Percentiles rank a stretch among this genome's conserved stretches.
phyloP scores from a whole-genome alignment of 768 basidiomycete genomes.

The Paxillus involutus region DNA sequence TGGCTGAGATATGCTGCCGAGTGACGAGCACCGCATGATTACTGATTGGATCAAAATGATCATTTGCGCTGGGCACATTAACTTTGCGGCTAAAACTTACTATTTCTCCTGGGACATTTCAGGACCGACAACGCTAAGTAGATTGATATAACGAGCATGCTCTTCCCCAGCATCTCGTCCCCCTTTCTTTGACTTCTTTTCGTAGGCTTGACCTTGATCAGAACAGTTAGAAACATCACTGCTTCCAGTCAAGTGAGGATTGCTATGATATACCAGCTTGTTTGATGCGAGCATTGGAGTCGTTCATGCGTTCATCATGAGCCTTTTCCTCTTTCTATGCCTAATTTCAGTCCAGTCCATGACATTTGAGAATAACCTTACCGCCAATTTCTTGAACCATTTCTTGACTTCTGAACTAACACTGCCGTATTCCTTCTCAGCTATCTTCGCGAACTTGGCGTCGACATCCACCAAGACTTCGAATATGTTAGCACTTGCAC shows the following conservation, averaged over 20 bases:
- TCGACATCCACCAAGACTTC: constrained; percentile 72
- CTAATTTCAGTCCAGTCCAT: background rate
- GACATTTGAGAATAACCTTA: constrained; percentile 34
- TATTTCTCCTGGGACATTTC: constrained; percentile 82
- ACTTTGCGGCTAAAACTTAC: constrained; percentile 40
- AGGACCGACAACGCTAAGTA: constrained; percentile 69
- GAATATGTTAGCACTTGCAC: constrained; percentile 61
- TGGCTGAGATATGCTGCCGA: constrained; percentile 57
- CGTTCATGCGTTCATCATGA: constrained; percentile 70
- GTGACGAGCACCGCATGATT: constrained; percentile 66
- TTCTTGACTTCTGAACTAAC: constrained; percentile 73
- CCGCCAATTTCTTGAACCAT: constrained; percentile 84
- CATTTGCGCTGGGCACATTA: background rate
- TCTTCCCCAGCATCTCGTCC: constrained; percentile 67
- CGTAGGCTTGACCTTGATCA: constrained; percentile 60
- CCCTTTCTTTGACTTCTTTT: constrained; percentile 80
- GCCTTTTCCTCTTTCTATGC: constrained; percentile 75
- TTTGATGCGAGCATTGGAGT: constrained; percentile 71
- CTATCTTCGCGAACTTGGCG: constrained; percentile 69
- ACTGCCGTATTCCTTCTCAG: constrained; percentile 68
- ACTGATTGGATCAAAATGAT: constrained; percentile 34
- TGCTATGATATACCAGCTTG: constrained; percentile 54
- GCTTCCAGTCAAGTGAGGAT: background rate
- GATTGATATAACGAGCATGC: constrained; percentile 73
- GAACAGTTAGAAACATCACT: constrained; percentile 4